Conservation (phyloP, 2,329 filamentous ascomycete genomes). For the Sarocladium oryzae region DNA sequence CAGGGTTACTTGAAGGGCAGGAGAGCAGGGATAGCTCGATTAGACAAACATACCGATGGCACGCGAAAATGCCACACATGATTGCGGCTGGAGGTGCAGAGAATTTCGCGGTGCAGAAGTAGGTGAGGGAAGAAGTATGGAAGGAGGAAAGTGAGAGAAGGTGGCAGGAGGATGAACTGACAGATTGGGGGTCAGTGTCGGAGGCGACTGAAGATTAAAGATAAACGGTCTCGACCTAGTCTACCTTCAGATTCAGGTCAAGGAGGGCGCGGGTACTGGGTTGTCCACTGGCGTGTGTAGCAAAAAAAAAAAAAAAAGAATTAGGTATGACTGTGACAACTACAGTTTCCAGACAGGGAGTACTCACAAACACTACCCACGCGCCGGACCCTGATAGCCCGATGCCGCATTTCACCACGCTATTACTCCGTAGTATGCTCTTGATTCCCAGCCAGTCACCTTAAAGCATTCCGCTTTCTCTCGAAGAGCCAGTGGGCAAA, state of each 20-base stretch:
- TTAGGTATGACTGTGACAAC: neutral
- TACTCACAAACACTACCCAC: neutral
- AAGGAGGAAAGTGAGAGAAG: neutral
- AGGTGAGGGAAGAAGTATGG: constrained; percentile 7
- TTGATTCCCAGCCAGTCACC: neutral
- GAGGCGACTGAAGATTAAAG: constrained; percentile 2
- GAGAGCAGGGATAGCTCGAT: constrained; percentile 7
- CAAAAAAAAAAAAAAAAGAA: neutral
- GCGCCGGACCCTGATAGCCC: constrained; percentile 2
- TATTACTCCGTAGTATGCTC: neutral
- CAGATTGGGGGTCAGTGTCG: neutral
- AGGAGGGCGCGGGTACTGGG: too few species aligned
- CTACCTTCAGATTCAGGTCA: too few species aligned
- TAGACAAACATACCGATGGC: constrained; percentile 64
- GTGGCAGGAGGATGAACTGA: neutral
- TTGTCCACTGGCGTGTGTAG: too few species aligned
- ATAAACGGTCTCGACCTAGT: too few species aligned
- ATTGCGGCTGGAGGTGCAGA: constrained; percentile 32
- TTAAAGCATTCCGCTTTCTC: neutral
- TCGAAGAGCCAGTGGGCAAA: neutral
- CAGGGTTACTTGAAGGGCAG: constrained; percentile 11
- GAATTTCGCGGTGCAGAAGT: neutral
- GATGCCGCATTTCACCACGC: neutral
- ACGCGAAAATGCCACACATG: constrained; percentile 98
- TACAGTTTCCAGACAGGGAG: too few species aligned